phyloP scores from a whole-genome alignment of 139 green algal genomes.

The Chlorella sp. region DNA sequence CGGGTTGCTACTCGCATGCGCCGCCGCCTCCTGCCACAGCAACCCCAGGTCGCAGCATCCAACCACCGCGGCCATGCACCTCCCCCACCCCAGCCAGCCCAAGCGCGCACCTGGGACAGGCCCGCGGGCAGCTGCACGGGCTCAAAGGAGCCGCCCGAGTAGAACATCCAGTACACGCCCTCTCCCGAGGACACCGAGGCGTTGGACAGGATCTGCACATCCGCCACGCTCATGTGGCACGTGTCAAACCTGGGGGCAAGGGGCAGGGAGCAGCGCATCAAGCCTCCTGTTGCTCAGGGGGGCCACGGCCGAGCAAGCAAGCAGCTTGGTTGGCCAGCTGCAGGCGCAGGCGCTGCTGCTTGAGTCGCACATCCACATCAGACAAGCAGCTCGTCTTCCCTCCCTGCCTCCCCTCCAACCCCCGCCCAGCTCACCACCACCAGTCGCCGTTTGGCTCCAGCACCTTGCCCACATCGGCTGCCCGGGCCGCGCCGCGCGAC shows the following conservation, averaged over 20 bases:
- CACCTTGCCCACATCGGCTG: slow-evolving; percentile 68
- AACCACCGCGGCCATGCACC: not conserved
- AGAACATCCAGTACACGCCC: slow-evolving; percentile 99
- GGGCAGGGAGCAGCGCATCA: too few relatives aligned
- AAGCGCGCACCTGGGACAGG: slow-evolving; percentile 40
- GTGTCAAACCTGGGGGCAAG: slow-evolving; percentile 75
- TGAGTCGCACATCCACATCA: too few relatives aligned
- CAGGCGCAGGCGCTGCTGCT: too few relatives aligned
- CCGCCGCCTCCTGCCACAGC: not conserved
- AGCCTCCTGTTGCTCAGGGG: too few relatives aligned
- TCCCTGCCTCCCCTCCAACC: too few relatives aligned
- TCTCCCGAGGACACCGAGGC: slow-evolving; percentile 56
- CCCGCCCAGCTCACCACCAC: slow-evolving; percentile 66
- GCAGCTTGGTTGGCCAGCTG: too few relatives aligned
- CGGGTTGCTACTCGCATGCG: too few relatives aligned
- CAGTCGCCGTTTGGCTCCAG: slow-evolving; percentile 82
- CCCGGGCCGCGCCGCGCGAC: slow-evolving; percentile 40
- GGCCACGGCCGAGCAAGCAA: too few relatives aligned
- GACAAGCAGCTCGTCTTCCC: too few relatives aligned
- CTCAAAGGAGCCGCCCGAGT: slow-evolving; percentile 81
- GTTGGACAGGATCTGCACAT: slow-evolving; percentile 87
- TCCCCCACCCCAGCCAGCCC: too few relatives aligned
- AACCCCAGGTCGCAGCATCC: not conserved
- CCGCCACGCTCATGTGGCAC: slow-evolving; percentile 74
- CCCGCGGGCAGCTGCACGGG: slow-evolving; percentile 46